These are phyloP conservation scores for Pseudomonodictys pantanalensis DNA, from an alignment of 495 filamentous ascomycete genomes.

Conservation along the genomic window DNA sequence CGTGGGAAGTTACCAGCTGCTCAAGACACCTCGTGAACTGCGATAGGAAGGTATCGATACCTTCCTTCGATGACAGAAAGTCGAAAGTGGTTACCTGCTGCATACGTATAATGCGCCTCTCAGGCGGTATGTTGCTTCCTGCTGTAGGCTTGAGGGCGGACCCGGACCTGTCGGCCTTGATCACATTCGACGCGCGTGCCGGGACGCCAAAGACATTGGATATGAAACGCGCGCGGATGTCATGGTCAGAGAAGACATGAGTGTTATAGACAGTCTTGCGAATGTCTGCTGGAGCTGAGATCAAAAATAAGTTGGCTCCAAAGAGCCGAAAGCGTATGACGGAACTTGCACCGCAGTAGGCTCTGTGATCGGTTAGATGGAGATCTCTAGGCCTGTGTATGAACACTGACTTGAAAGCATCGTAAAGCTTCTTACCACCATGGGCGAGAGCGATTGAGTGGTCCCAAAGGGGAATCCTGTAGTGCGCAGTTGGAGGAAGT, in stretches of 20 bases:
- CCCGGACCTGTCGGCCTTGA: not conserved
- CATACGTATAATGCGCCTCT: conserved; percentile 1
- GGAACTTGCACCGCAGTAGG: no score
- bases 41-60: not conserved
- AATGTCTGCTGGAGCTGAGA: no score
- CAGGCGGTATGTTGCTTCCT: not conserved
- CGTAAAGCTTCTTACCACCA: no score
- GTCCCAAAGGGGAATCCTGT: no score
- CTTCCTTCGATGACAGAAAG: not conserved
- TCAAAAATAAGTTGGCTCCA: no score
- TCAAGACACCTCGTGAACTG: not conserved
- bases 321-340: no score
- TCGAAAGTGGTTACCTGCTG: conserved; percentile 2
- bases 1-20: not conserved
- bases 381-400: no score
- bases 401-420: no score
- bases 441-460: no score
- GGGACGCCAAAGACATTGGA: not conserved
- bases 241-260: not conserved
- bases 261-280: conserved; percentile 1
- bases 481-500: no score
- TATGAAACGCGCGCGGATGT: not conserved
- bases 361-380: no score
- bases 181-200: not conserved
- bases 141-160: not conserved